A percentile compares a stretch with the other conserved stretches of the same genome.
Conservation (phyloP, 768 basidiomycete species). For the Phlebiopsis flavidoalba region DNA sequence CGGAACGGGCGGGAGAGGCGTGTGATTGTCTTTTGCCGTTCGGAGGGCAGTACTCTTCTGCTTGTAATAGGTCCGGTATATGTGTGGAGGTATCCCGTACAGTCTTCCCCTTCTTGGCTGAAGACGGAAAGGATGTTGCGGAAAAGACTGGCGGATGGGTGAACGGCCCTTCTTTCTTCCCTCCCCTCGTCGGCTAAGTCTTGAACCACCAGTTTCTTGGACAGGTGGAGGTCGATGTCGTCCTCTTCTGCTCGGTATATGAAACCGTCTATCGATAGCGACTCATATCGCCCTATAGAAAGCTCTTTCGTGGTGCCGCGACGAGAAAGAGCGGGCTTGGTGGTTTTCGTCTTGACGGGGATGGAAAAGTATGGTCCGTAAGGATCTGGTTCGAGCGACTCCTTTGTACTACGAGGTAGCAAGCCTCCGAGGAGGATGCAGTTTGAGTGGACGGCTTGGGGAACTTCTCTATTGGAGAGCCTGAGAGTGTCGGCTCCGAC, state of each 20-base stretch:
- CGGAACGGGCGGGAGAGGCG: background rate
- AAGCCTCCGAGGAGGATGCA: background rate
- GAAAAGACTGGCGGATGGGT: conserved; percentile 58
- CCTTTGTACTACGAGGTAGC: background rate
- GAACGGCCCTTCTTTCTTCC: conserved; percentile 43
- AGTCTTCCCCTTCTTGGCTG: conserved; percentile 36
- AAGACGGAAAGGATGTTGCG: conserved; percentile 59
- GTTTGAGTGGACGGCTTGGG: background rate
- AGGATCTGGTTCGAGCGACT: conserved; percentile 6
- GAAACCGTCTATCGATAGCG: conserved; percentile 23
- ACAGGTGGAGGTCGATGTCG: conserved; percentile 6
- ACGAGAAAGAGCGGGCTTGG: conserved; percentile 9
- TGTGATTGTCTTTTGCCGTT: background rate
- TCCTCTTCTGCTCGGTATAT: background rate
- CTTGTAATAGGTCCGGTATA: background rate
- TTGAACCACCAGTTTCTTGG: background rate
- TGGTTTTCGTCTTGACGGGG: conserved; percentile 3
- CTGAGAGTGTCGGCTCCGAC: background rate
- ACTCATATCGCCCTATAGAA: conserved; percentile 50
- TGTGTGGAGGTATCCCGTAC: background rate
- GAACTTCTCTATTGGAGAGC: background rate
- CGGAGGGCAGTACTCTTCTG: background rate
- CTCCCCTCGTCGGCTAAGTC: background rate
- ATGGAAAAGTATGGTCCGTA: conserved; percentile 15
- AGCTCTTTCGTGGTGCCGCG: conserved; percentile 42